Conservation (phyloP, 768 basidiomycete genomes). For the Thelephora ganbajun region DNA sequence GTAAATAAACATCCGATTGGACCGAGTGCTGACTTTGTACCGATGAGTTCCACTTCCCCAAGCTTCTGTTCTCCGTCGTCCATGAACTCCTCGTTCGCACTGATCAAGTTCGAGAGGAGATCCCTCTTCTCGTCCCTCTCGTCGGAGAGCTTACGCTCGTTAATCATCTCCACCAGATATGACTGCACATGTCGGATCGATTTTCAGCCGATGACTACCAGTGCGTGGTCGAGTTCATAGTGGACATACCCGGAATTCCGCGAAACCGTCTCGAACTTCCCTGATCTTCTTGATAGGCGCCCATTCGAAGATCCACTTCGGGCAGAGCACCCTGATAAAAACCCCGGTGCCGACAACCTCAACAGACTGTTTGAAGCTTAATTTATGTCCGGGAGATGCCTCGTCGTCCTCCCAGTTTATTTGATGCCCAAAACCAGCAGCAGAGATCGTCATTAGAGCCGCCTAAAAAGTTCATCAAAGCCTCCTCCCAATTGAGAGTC, state of each 20-base stretch:
- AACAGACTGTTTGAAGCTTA: no score
- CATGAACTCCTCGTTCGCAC: slow-evolving; percentile 30
- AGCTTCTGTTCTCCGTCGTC: slow-evolving; percentile 17
- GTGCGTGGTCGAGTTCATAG: not conserved
- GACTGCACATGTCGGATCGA: slow-evolving; percentile 10
- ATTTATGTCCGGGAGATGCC: no score
- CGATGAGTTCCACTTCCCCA: slow-evolving; percentile 27
- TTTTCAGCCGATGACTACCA: not conserved
- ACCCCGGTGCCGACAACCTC: slow-evolving; percentile 15
- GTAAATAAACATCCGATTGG: not conserved
- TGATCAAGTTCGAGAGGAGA: slow-evolving; percentile 37
- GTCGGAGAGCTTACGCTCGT: slow-evolving; percentile 22
- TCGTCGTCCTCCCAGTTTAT: no score
- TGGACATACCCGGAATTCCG: slow-evolving; percentile 16
- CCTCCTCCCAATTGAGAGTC: not conserved
- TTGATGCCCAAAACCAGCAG: no score
- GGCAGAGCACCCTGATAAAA: slow-evolving; percentile 13
- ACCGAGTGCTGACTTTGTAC: slow-evolving; percentile 9
- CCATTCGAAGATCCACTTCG: slow-evolving; percentile 15
- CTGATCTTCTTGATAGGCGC: no score
- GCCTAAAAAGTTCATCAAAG: no score
- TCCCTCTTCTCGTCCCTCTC: slow-evolving; percentile 30
- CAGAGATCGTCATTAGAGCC: not conserved
- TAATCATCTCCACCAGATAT: slow-evolving; percentile 43
- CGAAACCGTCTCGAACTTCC: slow-evolving; percentile 11